Conservation (phyloP, 2,329 filamentous ascomycete species). For the Clarireedia homoeocarpa region DNA sequence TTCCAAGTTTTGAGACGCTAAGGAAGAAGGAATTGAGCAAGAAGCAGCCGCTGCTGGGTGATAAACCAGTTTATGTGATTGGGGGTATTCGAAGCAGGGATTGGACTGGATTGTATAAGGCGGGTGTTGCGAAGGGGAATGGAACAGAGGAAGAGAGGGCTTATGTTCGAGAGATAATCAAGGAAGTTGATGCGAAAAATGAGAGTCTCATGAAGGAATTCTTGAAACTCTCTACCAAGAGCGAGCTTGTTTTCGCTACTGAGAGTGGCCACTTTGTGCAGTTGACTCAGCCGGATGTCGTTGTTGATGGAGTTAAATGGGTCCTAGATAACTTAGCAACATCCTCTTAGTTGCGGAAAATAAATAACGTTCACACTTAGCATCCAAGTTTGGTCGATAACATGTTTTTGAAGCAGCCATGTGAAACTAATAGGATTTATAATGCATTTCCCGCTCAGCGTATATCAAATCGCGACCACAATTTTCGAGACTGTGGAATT, state of each 20-base stretch:
- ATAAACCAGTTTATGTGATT: slow-evolving; percentile 18
- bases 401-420: no score
- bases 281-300: slow-evolving; percentile 30
- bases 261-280: slow-evolving; percentile 33
- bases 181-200: slow-evolving; percentile 24
- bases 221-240: slow-evolving; percentile 26
- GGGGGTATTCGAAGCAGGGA: background rate
- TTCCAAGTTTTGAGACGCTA: slow-evolving; percentile 24
- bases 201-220: slow-evolving; percentile 25
- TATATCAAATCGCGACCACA: no score
- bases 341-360: no score
- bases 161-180: slow-evolving; percentile 24
- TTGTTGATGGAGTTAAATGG: slow-evolving; percentile 29
- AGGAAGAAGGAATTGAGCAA: slow-evolving; percentile 24
- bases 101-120: slow-evolving; percentile 23
- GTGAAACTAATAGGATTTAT: no score
- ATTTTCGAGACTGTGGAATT: no score
- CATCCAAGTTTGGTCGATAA: no score
- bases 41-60: slow-evolving; percentile 22
- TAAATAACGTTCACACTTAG: no score
- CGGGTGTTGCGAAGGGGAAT: slow-evolving; percentile 28
- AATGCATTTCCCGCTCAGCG: no score
- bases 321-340: background rate
- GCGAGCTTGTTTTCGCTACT: slow-evolving; percentile 24
- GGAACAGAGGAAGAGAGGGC: slow-evolving; percentile 29